Conservation (phyloP, 2,329 filamentous ascomycete genomes). For the Penicillium sp. region DNA sequence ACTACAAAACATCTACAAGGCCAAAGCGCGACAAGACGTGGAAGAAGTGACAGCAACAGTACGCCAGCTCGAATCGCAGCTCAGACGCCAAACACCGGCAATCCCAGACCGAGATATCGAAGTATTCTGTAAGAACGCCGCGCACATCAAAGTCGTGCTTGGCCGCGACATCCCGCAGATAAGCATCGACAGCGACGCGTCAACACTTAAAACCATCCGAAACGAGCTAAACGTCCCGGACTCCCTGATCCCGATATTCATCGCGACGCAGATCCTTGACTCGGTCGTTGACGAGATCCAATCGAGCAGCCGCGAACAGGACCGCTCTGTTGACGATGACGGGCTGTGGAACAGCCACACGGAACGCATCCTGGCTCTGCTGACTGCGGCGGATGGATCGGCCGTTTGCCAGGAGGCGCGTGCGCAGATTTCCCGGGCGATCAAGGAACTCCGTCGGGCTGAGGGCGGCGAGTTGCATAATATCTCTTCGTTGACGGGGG, state of each 20-base stretch:
- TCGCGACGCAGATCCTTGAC: slow-evolving; percentile 57
- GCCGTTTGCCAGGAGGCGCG: slow-evolving; percentile 51
- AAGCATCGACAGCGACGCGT: slow-evolving; percentile 33
- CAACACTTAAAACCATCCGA: slow-evolving; percentile 46
- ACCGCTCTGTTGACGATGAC: slow-evolving; percentile 35
- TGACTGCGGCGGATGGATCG: slow-evolving; percentile 44
- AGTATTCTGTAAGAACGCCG: slow-evolving; percentile 91
- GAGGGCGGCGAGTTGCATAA: slow-evolving; percentile 89
- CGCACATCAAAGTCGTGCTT: slow-evolving; percentile 85
- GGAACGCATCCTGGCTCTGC: slow-evolving; percentile 28
- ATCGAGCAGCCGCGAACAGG: slow-evolving; percentile 24
- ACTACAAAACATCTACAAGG: slow-evolving; percentile 90
- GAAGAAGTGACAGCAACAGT: slow-evolving; percentile 70
- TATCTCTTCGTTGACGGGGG: slow-evolving; percentile 80
- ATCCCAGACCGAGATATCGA: slow-evolving; percentile 76
- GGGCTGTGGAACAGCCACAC: slow-evolving; percentile 34
- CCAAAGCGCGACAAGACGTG: slow-evolving; percentile 76
- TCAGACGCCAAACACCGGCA: slow-evolving; percentile 46
- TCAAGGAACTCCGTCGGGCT: slow-evolving; percentile 71
- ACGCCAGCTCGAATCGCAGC: slow-evolving; percentile 53
- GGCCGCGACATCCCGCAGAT: slow-evolving; percentile 57
- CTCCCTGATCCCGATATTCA: slow-evolving; percentile 66
- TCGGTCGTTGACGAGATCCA: slow-evolving; percentile 57
- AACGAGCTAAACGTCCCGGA: slow-evolving; percentile 49
- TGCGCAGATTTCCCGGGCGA: slow-evolving; percentile 54